Evolutionary conservation across 108 stramenopile genomes (phyloP).

Genomic region (Fistulifera pelliculosa): DNA sequence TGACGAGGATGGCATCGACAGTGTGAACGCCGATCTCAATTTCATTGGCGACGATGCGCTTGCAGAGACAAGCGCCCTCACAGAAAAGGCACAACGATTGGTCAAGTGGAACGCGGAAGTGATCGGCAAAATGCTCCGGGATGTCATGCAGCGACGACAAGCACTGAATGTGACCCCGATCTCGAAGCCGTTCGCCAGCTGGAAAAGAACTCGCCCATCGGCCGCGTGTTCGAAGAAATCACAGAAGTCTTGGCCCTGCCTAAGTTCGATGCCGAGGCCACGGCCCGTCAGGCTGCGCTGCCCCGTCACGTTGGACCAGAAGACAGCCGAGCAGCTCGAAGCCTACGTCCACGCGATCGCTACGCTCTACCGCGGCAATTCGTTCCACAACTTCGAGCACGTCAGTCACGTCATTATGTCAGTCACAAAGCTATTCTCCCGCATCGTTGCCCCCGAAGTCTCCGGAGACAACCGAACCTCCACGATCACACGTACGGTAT

Average conservation of each 20-base stretch:
- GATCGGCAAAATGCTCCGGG: not conserved
- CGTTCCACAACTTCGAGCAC: slow-evolving; percentile 40
- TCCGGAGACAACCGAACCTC: not conserved
- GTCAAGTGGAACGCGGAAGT: slow-evolving; percentile 14
- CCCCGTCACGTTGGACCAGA: not conserved
- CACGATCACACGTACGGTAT: slow-evolving; percentile 36
- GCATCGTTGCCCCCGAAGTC: slow-evolving; percentile 16
- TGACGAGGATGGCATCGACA: too few species aligned
- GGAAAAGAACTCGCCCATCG: not conserved
- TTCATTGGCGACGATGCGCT: too few species aligned
- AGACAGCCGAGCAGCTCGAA: slow-evolving; percentile 1
- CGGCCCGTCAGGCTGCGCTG: not conserved
- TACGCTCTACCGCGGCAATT: slow-evolving; percentile 22
- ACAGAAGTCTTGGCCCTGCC: not conserved
- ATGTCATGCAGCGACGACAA: slow-evolving; percentile 1
- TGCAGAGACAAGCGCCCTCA: too few species aligned
- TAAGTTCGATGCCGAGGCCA: slow-evolving; percentile 1
- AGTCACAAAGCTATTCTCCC: slow-evolving; percentile 27
- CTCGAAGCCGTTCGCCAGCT: not conserved
- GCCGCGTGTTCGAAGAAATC: slow-evolving; percentile 1
- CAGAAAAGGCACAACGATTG: not conserved
- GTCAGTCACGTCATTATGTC: slow-evolving; percentile 31
- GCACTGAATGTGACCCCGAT: not conserved
- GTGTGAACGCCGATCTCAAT: too few species aligned
- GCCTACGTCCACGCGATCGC: slow-evolving; percentile 9